Percentiles rank a stretch among this genome's conserved stretches.
phyloP scores from a whole-genome alignment of 352 stramenopile genomes.

The Achlya hypogyna region DNA sequence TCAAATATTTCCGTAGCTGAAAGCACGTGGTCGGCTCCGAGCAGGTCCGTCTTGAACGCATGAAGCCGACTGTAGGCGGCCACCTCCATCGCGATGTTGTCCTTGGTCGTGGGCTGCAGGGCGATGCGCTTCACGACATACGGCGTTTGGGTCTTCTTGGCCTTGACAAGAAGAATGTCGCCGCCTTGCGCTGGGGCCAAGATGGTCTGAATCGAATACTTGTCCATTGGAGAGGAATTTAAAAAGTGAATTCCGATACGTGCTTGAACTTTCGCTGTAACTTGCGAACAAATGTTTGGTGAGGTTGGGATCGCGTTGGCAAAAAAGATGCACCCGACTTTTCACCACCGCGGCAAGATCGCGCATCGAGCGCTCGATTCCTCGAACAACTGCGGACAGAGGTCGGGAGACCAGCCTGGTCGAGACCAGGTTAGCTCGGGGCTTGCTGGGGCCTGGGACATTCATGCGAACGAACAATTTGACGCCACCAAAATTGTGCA shows the following conservation, averaged over 20 bases:
- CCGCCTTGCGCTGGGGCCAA: background rate
- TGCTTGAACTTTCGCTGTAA: no score
- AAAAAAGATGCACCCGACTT: no score
- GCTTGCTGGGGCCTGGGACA: conserved; percentile 1
- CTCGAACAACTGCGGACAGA: no score
- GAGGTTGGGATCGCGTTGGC: no score
- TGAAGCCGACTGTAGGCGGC: background rate
- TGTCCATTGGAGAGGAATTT: background rate
- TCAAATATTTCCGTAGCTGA: background rate
- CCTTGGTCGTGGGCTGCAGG: background rate
- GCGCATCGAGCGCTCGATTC: no score
- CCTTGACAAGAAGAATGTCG: background rate
- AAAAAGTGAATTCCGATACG: background rate
- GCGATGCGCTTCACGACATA: conserved; percentile 1
- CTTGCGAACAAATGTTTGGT: no score
- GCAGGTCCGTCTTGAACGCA: background rate
- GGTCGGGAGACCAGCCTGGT: no score
- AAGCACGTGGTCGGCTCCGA: background rate
- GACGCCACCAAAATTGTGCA: background rate
- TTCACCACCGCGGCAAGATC: no score
- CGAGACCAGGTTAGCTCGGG: no score
- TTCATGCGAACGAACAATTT: background rate
- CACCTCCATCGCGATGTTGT: conserved; percentile 2
- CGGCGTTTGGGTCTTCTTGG: background rate
- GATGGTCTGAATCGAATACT: background rate